Base-by-base conservation (phyloP, 129 eudicot species). In the Calendula officinalis region DNA sequence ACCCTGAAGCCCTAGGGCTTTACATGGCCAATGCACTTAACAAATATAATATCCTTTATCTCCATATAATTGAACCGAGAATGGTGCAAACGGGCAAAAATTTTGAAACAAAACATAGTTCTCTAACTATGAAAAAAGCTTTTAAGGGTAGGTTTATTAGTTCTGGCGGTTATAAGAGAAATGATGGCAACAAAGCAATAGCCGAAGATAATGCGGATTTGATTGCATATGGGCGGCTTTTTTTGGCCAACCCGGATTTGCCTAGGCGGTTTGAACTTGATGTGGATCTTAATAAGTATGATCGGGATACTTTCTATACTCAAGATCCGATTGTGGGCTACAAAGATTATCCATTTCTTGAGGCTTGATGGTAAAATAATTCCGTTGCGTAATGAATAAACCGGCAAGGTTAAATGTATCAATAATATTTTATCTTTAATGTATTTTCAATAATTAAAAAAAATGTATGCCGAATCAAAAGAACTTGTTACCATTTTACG, bases 1-100 rank as follows among this genome's bases (percentile, higher is more conserved):
- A 82, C 49, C 88, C 94, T 1, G 77, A 79, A 22, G 76, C 75
- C 37, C 66, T 86, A 4, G 88, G 83, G 12, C 67, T 79, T 35
- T 70, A 81, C 74, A 76, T 86, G 81, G 88, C 84, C 3, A 66
- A 71, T 43, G 68, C 61, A 52, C 73, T 81, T 9, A 81, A 68
- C 64, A 69, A 73, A 27, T 62, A 49, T 49, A 10, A 53, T 4
- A 49, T 65, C 7, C 64, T 66, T 8, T 77, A 77, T 51, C 74
- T 77, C 37, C 73, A 66, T 59, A 73, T 64, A 15, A 33, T 51
- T 22, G 82, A 77, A 68, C 77, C 82, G 5, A 64, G 77, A 50
- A 59, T 77, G 82, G 68, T 71, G 46, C 53, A 56, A 51, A 14
- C 11, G 27, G 56, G 63, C 16, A 68, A 60, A 13, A 9, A 15